Base-by-base conservation (phyloP, 257 asterid species). In the Euphrasia confusa region DNA sequence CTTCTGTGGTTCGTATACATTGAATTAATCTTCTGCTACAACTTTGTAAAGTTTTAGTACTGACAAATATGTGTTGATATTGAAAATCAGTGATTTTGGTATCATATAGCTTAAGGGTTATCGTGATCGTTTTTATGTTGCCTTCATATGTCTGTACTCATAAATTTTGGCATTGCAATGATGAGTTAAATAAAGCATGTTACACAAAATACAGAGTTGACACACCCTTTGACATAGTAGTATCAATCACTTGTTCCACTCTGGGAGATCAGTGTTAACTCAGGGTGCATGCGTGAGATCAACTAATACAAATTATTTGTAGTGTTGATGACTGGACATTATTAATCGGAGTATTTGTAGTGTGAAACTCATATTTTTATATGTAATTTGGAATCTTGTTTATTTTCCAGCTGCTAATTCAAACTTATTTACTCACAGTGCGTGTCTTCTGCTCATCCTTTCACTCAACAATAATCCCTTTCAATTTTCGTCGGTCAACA, bases 391-490 rank as follows among this genome's bases (percentile, higher is more conserved):
- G 12, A 26, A 26, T 11, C 48, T 72, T 77, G 78, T 61, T 54
- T 69, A 64, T 72, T 45, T 7, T 69, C 26, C 78, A 50, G 45
- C 70, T 69, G 33, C 68, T 72, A 17, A 61, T 54, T 14, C 72
- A 72, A 50, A 15, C 58, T 28, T 58, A 61, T 45, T 35, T 58
- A 48, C 50, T 68, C 50, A 55, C 48, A 0, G 21, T 50, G 44
- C 55, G 60, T 12, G n/a, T 57, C 70, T 21, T 63, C 49, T 63
- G 54, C 61, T 1, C 63, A 61, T 61, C 77, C 32, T 60, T 60
- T 28, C 45, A n/a, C 63, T 66, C 76, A 24, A 14, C 66, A 7
- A 72, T 71, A 7, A 75, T 71, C 26, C 76, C 68, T 71, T 35
- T 30, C 76, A 52, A 26, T 66, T 64, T 67, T 63, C 66, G 67